Base-by-base conservation (phyloP, 2,329 filamentous ascomycete species). In the Pyrenophora seminiperda region DNA sequence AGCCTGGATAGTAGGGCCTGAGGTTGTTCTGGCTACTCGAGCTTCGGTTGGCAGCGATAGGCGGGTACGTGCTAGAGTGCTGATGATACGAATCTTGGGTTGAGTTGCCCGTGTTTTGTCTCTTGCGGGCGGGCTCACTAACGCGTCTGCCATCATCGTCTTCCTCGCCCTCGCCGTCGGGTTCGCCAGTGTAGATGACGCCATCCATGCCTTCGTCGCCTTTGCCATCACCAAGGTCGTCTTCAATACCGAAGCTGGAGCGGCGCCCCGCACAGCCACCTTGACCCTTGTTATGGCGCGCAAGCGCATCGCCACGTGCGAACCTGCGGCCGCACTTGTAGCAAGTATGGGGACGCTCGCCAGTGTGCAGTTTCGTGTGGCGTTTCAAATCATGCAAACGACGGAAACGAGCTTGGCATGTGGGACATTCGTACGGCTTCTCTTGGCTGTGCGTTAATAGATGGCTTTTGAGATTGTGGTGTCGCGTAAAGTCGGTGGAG, bases 401-500 rank as follows among this genome's bases (percentile, higher is more conserved):
- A 47, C 94, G 85, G 74, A 99, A 99, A 43, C 93, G 86, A 73
- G 94, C 90, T 63, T 93, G 85, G 72, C 94, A 99, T n/a, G 90
- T 91, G 55, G 90, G 87, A 70, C 94, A 99, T 20, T 94, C 84
- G 68, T 94, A 99, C 0, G 94, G 94, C 75, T 99, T 99, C 74
- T 99, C 94, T 79, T 99, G 93, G 66, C 92, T 97, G 74, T 97
- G 94, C 0, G 94, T 97, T 70, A 99, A 83, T 49, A 99, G 82
- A 76, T 99, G 94, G 62, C 91, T 97, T 77, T 97, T 99, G 20
- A 97, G 83, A 67, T 99, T 97, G 72, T 97, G 94, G 70, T 97
- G 94, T 36, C 94, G 85, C 20, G 94, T 99, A 63, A 99, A 99
- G 67, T 96, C 94, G 4, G 94, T 97, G 31, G 91, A 85, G 79